Evolutionary conservation across 2,329 filamentous ascomycete genomes (phyloP), one percentile per base, ranked within the genome.

Genomic region (Stagonosporopsis vannaccii): DNA sequence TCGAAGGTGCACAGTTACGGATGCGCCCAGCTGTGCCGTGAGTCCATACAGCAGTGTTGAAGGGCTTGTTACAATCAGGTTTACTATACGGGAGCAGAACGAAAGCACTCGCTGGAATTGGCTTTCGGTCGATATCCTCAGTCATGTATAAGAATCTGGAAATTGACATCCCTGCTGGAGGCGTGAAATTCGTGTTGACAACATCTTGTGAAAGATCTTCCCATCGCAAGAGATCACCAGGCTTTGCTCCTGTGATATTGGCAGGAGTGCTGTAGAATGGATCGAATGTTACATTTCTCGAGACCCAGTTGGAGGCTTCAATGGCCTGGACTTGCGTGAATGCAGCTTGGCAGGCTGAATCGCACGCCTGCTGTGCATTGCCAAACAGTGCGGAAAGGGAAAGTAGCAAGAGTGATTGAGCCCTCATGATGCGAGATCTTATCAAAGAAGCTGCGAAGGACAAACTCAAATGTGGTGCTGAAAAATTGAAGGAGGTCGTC

Each of bases 91-190:
- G 62, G 4, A 68, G 59, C 11, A 68, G 46, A 9, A 65, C 59
- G 41, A 68, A 63, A 4, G 50, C 63, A 32, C 57, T 66, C 3
- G 62, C 65, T 15, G 63, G 65, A 15, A 63, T 66, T 20, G 63
- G 59, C 23, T 62, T 61, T 9, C 53, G 47, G 22, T 66, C 56
- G 12, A 65, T 68, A 23, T 65, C 65, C 35, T 68, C 63, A 4
- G 61, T 63, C 62, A 65, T 63, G 43, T 66, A 65, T 8, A 66
- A 56, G 33, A 62, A 62, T 13, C 63, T 51, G n/a, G 60, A 61
- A 8, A 68, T 50, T 8, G 61, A 63, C 49, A 59, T 62, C 11
- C 63, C 63, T 17, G 62, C 52, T 30, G 62, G 65, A 6, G 49
- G 6, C 3, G 60, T 60, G 32, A 49, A 68, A 4, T 62, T 62